Percentiles rank a stretch among this genome's conserved stretches.
phyloP scores from a whole-genome alignment of 805 yeast species.

The Sugiyamaella chiloensis region DNA sequence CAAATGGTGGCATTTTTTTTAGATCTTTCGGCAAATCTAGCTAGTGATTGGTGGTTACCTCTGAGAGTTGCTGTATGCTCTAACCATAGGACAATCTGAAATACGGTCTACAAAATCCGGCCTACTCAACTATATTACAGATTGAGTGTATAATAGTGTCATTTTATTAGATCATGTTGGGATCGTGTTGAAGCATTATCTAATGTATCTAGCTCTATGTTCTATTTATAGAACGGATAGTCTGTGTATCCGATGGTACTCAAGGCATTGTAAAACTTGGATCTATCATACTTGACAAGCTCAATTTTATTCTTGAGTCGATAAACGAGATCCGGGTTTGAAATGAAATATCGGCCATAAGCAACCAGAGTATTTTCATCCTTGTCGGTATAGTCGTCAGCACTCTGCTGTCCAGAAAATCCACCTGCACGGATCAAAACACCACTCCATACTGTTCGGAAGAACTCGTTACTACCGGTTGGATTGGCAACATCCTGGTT shows the following conservation, averaged over 20 bases:
- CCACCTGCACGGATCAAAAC: slow-evolving; percentile 41
- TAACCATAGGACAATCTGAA: too few species aligned
- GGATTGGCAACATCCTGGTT: not conserved
- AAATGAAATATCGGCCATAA: slow-evolving; percentile 47
- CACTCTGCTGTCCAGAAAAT: slow-evolving; percentile 17
- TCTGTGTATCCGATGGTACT: not conserved
- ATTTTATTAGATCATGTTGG: too few species aligned
- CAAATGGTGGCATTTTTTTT: too few species aligned
- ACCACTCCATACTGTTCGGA: slow-evolving; percentile 42
- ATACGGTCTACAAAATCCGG: too few species aligned
- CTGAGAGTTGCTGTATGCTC: too few species aligned
- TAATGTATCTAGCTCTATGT: too few species aligned
- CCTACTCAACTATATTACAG: too few species aligned
- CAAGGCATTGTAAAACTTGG: slow-evolving; percentile 41
- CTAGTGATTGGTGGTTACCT: too few species aligned
- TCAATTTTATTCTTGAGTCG: slow-evolving; percentile 42
- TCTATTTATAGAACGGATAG: not conserved
- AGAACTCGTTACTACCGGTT: not conserved
- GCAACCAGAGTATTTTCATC: slow-evolving; percentile 32
- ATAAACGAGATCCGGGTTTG: slow-evolving; percentile 53
- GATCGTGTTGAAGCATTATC: too few species aligned
- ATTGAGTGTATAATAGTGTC: too few species aligned
- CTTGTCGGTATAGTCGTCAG: slow-evolving; percentile 29
- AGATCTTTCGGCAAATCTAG: too few species aligned
- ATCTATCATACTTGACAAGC: slow-evolving; percentile 45